Evolutionary conservation across 805 yeast species (phyloP).

Genomic region (Nakazawaea siamensis): DNA sequence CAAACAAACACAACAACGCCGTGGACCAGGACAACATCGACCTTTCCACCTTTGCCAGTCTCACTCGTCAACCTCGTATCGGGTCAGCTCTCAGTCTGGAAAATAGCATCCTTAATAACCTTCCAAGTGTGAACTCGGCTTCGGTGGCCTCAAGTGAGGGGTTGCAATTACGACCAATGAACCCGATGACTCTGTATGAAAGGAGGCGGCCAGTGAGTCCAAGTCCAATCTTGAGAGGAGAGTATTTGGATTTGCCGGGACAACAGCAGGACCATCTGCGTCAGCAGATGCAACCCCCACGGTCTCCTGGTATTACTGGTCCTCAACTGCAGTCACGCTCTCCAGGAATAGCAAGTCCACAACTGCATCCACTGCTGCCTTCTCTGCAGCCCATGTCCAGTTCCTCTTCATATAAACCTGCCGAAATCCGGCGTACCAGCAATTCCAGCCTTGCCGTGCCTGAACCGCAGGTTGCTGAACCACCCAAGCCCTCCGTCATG

Average conservation of each 20-base stretch:
- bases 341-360: too few relatives aligned
- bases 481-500: too few relatives aligned
- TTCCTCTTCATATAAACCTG: too few relatives aligned
- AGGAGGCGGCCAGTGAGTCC: slow-evolving; percentile 9
- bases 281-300: too few relatives aligned
- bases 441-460: background rate
- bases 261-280: background rate
- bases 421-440: too few relatives aligned
- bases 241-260: slow-evolving; percentile 4
- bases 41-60: slow-evolving; percentile 8
- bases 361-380: too few relatives aligned
- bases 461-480: background rate
- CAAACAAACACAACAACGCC: slow-evolving; percentile 1
- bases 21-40: slow-evolving; percentile 7
- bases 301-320: too few relatives aligned
- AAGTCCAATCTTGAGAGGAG: slow-evolving; percentile 5
- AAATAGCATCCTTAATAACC: slow-evolving; percentile 3
- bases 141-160: too few relatives aligned
- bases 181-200: slow-evolving; percentile 7
- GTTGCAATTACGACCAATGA: slow-evolving; percentile 24
- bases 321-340: too few relatives aligned
- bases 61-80: slow-evolving; percentile 10
- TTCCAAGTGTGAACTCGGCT: slow-evolving; percentile 7
- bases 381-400: too few relatives aligned
- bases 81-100: background rate